A percentile compares a stretch with the other conserved stretches of the same genome.
Conservation (phyloP, 495 filamentous ascomycete genomes). For the Venustampulla echinocandica region DNA sequence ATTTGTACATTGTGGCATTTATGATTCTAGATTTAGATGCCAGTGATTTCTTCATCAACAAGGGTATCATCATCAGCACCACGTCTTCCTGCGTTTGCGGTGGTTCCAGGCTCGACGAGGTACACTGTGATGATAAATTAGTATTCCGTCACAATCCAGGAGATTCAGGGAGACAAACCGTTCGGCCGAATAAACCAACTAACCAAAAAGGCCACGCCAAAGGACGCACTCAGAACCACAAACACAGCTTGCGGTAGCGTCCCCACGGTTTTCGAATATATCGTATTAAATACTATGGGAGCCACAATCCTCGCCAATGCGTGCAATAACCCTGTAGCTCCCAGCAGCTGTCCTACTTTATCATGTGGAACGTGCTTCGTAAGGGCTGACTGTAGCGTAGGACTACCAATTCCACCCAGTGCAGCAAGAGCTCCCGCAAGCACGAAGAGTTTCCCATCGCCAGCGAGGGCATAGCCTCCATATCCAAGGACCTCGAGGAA, state of each 20-base stretch:
- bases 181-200: slow-evolving; percentile 64
- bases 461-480: slow-evolving; percentile 58
- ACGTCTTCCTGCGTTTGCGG: not conserved
- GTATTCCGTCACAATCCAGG: not conserved
- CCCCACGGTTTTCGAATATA: slow-evolving; percentile 74
- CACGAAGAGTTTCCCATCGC: slow-evolving; percentile 46
- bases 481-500: slow-evolving; percentile 72
- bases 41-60: slow-evolving; percentile 24
- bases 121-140: slow-evolving; percentile 8
- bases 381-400: slow-evolving; percentile 70
- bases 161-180: slow-evolving; percentile 44
- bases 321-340: slow-evolving; percentile 79
- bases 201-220: slow-evolving; percentile 53
- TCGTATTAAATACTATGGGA: slow-evolving; percentile 72
- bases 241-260: slow-evolving; percentile 76
- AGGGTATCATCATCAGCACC: slow-evolving; percentile 14
- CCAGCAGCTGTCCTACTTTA: slow-evolving; percentile 73
- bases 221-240: slow-evolving; percentile 57
- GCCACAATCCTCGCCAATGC: slow-evolving; percentile 69
- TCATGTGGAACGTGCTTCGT: slow-evolving; percentile 87
- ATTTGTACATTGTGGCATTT: too few species aligned
- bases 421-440: slow-evolving; percentile 61
- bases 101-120: slow-evolving; percentile 8
- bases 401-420: slow-evolving; percentile 74
- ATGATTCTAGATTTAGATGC: too few species aligned